These are phyloP conservation scores for Amyloporia xantha DNA, from an alignment of 768 basidiomycete species.

Conservation along the genomic window DNA sequence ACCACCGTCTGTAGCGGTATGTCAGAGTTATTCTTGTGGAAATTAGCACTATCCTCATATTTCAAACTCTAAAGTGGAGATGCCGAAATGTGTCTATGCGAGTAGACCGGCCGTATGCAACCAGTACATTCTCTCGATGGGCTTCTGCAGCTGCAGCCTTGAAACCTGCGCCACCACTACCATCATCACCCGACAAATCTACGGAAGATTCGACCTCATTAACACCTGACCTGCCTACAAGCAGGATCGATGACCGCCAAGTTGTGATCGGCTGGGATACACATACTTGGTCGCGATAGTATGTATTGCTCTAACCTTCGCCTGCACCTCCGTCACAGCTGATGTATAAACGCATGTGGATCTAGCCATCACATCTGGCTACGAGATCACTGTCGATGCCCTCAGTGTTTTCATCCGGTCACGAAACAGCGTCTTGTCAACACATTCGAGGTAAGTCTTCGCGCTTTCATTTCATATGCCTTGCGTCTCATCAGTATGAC, in stretches of 20 bases:
- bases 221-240: conserved; percentile 22
- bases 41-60: no score
- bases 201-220: not conserved
- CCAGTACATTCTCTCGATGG: not conserved
- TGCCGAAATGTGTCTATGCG: no score
- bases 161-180: not conserved
- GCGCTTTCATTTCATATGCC: no score
- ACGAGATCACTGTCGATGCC: conserved; percentile 88
- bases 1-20: no score
- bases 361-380: conserved; percentile 86
- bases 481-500: no score
- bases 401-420: conserved; percentile 75
- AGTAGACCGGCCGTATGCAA: not conserved
- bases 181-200: not conserved
- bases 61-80: no score
- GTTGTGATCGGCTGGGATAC: conserved; percentile 72
- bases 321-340: not conserved
- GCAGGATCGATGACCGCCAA: conserved; percentile 48
- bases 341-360: not conserved
- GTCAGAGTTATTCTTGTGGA: no score
- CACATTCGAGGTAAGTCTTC: conserved; percentile 68
- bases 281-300: conserved; percentile 73
- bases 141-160: conserved; percentile 1
- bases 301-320: conserved; percentile 23
- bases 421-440: conserved; percentile 90